These are phyloP conservation scores for Rauvolfia tetraphylla DNA, from an alignment of 257 asterid species.

Conservation along the genomic window DNA sequence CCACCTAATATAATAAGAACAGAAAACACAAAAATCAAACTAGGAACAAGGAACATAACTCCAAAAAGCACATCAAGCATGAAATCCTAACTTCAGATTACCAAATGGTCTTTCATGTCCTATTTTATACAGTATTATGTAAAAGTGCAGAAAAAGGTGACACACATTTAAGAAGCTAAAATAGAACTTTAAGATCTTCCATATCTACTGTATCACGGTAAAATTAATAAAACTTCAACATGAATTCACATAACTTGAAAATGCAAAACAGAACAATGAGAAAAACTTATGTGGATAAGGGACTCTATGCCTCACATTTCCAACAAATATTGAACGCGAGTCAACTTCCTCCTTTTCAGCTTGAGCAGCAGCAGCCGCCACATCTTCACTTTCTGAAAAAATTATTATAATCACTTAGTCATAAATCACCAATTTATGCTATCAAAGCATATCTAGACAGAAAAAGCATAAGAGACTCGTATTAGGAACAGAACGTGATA, in stretches of 20 bases:
- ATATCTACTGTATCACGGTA: background rate
- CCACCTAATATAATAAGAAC: slow-evolving; percentile 36
- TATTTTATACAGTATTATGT: background rate
- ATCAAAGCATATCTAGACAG: background rate
- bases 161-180: background rate
- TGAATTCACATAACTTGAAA: background rate
- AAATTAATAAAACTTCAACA: no score
- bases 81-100: background rate
- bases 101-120: background rate
- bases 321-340: slow-evolving; percentile 81
- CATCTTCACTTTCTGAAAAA: slow-evolving; percentile 37
- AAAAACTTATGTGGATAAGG: slow-evolving; percentile 10
- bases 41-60: slow-evolving; percentile 2
- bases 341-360: slow-evolving; percentile 93
- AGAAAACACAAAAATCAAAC: background rate
- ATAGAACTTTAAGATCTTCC: background rate
- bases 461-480: background rate
- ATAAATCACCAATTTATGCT: background rate
- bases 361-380: slow-evolving; percentile 52
- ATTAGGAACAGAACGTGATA: background rate
- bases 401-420: background rate
- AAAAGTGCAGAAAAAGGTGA: background rate
- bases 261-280: background rate
- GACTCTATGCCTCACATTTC: slow-evolving; percentile 65
- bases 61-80: background rate